phyloP scores from a whole-genome alignment of 2,329 filamentous ascomycete genomes.

The Pseudohalonectria lignicola region DNA sequence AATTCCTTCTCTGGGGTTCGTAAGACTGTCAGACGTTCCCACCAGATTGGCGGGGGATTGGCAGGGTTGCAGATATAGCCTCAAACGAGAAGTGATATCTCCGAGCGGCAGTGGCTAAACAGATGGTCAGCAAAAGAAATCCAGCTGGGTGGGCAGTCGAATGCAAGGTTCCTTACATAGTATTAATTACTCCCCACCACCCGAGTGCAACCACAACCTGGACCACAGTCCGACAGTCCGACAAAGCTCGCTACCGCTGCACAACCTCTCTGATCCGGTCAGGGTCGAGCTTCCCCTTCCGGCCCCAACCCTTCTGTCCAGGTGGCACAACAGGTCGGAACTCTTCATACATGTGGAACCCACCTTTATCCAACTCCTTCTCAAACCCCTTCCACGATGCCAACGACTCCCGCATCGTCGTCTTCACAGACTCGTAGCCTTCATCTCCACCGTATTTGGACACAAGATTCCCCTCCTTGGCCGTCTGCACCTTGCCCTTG shows the following conservation, averaged over 20 bases:
- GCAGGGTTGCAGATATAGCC: no score
- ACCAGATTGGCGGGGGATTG: no score
- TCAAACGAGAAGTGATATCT: no score
- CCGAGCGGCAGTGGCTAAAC: no score
- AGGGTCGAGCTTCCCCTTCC: slow-evolving; percentile 5
- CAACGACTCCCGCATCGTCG: slow-evolving; percentile 2
- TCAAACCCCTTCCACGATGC: slow-evolving; percentile 4
- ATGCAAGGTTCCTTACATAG: no score
- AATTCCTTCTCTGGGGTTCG: no score
- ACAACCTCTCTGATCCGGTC: slow-evolving; percentile 3
- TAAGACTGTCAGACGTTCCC: no score
- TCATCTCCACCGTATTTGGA: slow-evolving; percentile 4
- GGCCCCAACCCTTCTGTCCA: slow-evolving; percentile 6
- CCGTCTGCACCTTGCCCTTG: slow-evolving; percentile 4
- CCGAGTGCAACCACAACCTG: no score
- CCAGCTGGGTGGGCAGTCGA: no score
- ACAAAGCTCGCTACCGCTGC: neutral
- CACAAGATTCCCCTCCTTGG: slow-evolving; percentile 4
- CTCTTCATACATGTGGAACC: slow-evolving; percentile 7
- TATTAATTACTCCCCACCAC: no score
- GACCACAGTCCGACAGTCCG: no score
- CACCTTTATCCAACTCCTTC: slow-evolving; percentile 5
- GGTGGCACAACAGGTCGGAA: slow-evolving; percentile 6
- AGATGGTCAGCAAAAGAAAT: no score
- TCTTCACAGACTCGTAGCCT: neutral